These are phyloP conservation scores for Acacia melanoxylon DNA, from an alignment of 306 rosid species.

Conservation along the genomic window DNA sequence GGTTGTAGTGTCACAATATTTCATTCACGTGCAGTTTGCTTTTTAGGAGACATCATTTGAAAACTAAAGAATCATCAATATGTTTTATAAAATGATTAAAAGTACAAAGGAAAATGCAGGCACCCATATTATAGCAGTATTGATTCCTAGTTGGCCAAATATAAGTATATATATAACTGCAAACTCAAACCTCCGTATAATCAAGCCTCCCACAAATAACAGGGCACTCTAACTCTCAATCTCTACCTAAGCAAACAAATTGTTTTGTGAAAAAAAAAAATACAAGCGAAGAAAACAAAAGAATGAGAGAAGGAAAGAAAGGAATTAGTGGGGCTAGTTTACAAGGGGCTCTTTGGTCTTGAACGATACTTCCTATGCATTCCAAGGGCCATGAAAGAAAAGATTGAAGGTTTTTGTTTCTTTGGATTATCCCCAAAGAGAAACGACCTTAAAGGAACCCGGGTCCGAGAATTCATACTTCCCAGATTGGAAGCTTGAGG, in stretches of 20 bases:
- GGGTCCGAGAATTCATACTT: conserved; percentile 34
- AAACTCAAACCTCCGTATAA: conserved; percentile 17
- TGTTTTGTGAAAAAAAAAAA: not conserved
- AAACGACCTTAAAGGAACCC: conserved; percentile 74
- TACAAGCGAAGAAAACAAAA: conserved; percentile 4
- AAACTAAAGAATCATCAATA: conserved; percentile 20
- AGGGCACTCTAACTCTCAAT: conserved; percentile 21
- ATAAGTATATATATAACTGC: not conserved
- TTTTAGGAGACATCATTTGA: conserved; percentile 3
- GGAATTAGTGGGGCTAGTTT: conserved; percentile 24
- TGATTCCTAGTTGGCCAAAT: not conserved
- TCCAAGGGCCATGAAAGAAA: conserved; percentile 43
- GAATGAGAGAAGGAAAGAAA: not conserved
- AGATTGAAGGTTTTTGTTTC: conserved; percentile 74
- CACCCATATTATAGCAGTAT: not conserved
- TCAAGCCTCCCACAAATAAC: conserved; percentile 21
- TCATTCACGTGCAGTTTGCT: conserved; percentile 10
- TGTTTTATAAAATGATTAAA: conserved; percentile 10
- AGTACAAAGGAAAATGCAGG: not conserved
- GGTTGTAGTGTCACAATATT: not conserved
- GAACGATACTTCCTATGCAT: conserved; percentile 62
- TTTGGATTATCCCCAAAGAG: conserved; percentile 70
- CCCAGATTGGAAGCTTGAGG: conserved; percentile 27
- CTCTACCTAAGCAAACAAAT: conserved; percentile 22
- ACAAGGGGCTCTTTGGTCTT: conserved; percentile 44